Base-by-base conservation (phyloP, 371 early-diverging fungal genomes). In the Zopfochytrium polystomum region DNA sequence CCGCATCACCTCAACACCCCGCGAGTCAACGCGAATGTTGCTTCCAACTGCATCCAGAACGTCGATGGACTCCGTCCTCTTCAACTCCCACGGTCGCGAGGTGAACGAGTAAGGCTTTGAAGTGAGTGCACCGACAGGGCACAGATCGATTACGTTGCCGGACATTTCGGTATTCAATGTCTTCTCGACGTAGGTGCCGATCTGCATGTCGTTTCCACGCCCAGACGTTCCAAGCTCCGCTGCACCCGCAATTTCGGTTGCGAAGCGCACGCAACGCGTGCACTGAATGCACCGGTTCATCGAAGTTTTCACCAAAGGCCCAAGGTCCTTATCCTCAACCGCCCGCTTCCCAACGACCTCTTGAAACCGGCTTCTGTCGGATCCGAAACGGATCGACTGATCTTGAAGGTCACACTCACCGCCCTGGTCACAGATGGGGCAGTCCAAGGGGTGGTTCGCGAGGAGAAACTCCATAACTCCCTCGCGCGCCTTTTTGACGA, bases 251-350 rank as follows among this genome's bases (percentile, higher is more conserved):
- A 97, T 89, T 77, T 97, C 98, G 80, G 94, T 97, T 46, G 96
- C 89, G 60, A 97, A 97, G 65, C 98, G 90, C 58, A 97, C 98
- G 71, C 98, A 97, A 64, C 98, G 90, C 25, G 98, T 97, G 87
- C 98, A 97, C 72, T 97, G 98, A 77, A 97, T 97, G 83, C 98
- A 97, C 62, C 98, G 87, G 35, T 90, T 97, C 98, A 97, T 97
- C 51, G 84, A 33, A 25, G 96, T 97, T 76, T 92, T 91, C 67
- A 97, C 90, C 57, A 97, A 80, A 46, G 98, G 98, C 25, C 98
- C 98, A 66, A 97, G 78, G 74, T 96, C 82, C 83, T 97, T 97
- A 81, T 97, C 92, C 77, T 95, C 98, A 13, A 91, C 92, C 23
- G 98, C 92, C 64, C 98, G 90, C 83, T 96, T 96, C 60, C 90